Evolutionary conservation across 345 rosid genomes (phyloP).

Genomic region (Triadica sebifera): DNA sequence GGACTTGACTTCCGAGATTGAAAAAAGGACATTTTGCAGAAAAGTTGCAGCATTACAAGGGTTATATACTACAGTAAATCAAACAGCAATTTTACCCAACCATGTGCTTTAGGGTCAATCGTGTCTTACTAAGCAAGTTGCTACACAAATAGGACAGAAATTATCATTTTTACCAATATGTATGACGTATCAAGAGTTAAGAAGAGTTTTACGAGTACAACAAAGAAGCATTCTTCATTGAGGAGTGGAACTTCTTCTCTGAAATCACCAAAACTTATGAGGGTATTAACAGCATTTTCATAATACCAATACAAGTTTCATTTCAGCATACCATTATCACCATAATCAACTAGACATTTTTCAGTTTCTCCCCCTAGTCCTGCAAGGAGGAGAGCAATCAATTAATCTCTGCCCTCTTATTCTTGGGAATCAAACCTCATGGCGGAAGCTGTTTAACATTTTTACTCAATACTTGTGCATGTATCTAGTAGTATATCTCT

Average conservation of each 20-base stretch:
- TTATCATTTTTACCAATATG: not conserved
- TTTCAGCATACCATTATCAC: not conserved
- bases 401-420: not conserved
- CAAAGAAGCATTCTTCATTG: not conserved
- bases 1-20: conserved; percentile 10
- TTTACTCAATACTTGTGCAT: not conserved
- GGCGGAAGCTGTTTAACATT: not conserved
- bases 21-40: conserved; percentile 5
- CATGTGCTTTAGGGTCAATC: not conserved
- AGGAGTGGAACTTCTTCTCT: not conserved
- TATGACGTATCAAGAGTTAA: not conserved
- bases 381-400: not conserved
- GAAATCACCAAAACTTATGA: not conserved
- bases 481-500: not conserved
- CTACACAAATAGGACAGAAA: not conserved
- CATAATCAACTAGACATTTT: not conserved
- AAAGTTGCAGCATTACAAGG: too few species aligned
- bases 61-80: not conserved
- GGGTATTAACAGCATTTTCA: not conserved
- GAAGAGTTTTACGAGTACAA: not conserved
- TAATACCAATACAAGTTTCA: not conserved
- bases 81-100: not conserved
- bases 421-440: not conserved
- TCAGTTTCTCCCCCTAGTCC: not conserved
- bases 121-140: not conserved